These are phyloP conservation scores for Phytophthora fragariae DNA, from an alignment of 352 stramenopile genomes.

Conservation along the genomic window DNA sequence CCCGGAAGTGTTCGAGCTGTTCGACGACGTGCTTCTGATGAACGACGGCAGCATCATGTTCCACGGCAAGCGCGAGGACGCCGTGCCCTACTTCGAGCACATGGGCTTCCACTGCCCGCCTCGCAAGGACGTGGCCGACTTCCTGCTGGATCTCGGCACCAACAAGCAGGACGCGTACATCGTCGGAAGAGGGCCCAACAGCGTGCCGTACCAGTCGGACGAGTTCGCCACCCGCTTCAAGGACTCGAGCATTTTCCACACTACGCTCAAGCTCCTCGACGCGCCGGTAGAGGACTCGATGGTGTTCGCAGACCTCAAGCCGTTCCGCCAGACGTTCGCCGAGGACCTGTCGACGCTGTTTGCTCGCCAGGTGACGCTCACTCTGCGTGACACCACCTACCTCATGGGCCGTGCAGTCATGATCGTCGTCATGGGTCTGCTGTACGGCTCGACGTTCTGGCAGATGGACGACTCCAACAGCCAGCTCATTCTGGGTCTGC, in stretches of 20 bases:
- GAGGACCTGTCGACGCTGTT: slow-evolving; percentile 54
- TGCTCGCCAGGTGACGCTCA: slow-evolving; percentile 72
- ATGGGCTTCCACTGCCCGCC: slow-evolving; percentile 56
- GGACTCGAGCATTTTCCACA: slow-evolving; percentile 57
- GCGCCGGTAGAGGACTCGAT: slow-evolving; percentile 39
- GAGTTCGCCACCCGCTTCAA: slow-evolving; percentile 62
- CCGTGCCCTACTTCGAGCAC: slow-evolving; percentile 54
- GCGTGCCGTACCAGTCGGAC: slow-evolving; percentile 29
- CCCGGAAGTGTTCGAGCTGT: slow-evolving; percentile 62
- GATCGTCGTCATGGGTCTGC: slow-evolving; percentile 63
- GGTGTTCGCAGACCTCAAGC: slow-evolving; percentile 23
- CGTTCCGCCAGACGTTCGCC: slow-evolving; percentile 58
- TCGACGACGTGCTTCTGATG: slow-evolving; percentile 64
- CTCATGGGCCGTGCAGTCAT: slow-evolving; percentile 57
- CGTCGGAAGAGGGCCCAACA: slow-evolving; percentile 4
- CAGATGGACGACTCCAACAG: slow-evolving; percentile 63
- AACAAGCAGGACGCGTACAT: slow-evolving; percentile 33
- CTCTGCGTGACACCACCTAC: slow-evolving; percentile 62
- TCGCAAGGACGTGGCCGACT: slow-evolving; percentile 8
- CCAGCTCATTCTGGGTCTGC: slow-evolving; percentile 77
- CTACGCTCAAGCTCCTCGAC: slow-evolving; percentile 48
- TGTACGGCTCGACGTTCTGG: slow-evolving; percentile 78
- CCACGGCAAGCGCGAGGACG: slow-evolving; percentile 52
- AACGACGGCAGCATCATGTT: slow-evolving; percentile 65
- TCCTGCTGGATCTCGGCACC: slow-evolving; percentile 28